A percentile compares a stretch with the other conserved stretches of the same genome.
Conservation (phyloP, 164 flowering plant genomes). For the grape (Vitis vinifera) region ASM3070453v1 NC_081815.1:2215001-2215500, state of each 20-base stretch:
- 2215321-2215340: conserved; percentile 42
- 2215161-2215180: no score
- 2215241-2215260: conserved; percentile 30
- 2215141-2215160: neutral
- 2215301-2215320: conserved; percentile 37
- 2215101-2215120: neutral
- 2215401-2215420: conserved; percentile 39
- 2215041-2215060: conserved; percentile 35
- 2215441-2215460: neutral
- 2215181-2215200: no score
- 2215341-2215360: conserved; percentile 35
- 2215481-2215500: neutral
- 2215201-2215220: no score
- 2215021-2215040: conserved; percentile 29
- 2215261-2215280: conserved; percentile 35
- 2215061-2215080: conserved; percentile 28
- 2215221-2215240: conserved; percentile 35
- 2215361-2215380: conserved; percentile 36
- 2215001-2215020: conserved; percentile 23
- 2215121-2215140: neutral
- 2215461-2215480: neutral
- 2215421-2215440: conserved; percentile 30
- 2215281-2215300: conserved; percentile 39
- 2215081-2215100: conserved; percentile 36
- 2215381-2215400: conserved; percentile 35